Conservation (phyloP, 75 land plant species). For the Larix kaempferi region DNA sequence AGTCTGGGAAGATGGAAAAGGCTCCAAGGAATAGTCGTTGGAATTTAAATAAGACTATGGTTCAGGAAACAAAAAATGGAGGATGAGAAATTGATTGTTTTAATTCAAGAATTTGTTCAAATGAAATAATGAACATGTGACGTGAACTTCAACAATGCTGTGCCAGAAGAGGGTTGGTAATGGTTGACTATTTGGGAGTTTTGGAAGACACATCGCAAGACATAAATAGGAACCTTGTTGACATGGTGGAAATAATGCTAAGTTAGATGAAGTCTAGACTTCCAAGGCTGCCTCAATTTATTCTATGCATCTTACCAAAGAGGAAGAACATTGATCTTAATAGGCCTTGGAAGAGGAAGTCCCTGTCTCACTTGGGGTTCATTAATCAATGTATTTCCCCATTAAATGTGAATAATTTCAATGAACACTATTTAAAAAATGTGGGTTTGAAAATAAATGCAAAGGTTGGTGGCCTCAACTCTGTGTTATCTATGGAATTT, state of each 20-base stretch:
- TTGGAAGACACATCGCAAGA: slow-evolving; percentile 27
- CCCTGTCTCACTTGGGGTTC: slow-evolving; percentile 57
- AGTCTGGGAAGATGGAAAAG: background rate
- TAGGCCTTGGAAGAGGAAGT: slow-evolving; percentile 82
- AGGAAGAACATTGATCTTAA: slow-evolving; percentile 71
- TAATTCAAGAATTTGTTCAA: slow-evolving; percentile 11
- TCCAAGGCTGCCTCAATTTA: slow-evolving; percentile 55
- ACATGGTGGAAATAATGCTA: slow-evolving; percentile 73
- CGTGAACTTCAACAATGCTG: slow-evolving; percentile 18
- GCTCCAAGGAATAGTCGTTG: slow-evolving; percentile 63
- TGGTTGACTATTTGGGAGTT: too few relatives aligned
- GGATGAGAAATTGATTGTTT: slow-evolving; percentile 77
- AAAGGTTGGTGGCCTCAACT: slow-evolving; percentile 94
- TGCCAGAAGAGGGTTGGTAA: slow-evolving; percentile 33
- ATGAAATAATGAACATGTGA: slow-evolving; percentile 19
- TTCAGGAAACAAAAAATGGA: slow-evolving; percentile 30
- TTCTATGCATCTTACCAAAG: slow-evolving; percentile 76
- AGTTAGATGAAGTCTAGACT: slow-evolving; percentile 40
- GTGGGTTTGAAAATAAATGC: slow-evolving; percentile 88
- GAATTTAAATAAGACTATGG: slow-evolving; percentile 78
- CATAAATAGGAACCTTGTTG: slow-evolving; percentile 38
- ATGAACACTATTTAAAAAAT: slow-evolving; percentile 85
- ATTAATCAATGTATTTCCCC: slow-evolving; percentile 88
- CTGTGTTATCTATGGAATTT: slow-evolving; percentile 37
- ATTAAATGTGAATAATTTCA: slow-evolving; percentile 31